Evolutionary conservation across 331 rosid genomes (phyloP).

Genomic region (Dryas integrifolia): DNA sequence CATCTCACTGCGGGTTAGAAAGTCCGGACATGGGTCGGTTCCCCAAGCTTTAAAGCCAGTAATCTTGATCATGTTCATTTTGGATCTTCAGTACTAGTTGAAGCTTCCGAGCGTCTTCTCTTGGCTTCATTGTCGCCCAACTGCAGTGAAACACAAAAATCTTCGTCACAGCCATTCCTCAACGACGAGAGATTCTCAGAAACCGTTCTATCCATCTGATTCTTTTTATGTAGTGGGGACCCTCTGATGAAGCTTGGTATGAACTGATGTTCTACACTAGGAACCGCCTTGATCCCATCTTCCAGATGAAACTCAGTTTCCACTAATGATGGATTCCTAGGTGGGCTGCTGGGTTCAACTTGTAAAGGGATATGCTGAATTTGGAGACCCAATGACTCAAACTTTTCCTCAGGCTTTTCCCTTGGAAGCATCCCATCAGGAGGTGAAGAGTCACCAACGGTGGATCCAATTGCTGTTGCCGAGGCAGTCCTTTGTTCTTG

Average conservation of each 20-base stretch:
- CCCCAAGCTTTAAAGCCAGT: slow-evolving; percentile 15
- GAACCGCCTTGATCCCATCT: slow-evolving; percentile 58
- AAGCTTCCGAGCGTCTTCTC: slow-evolving; percentile 81
- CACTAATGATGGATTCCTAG: slow-evolving; percentile 46
- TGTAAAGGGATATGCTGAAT: slow-evolving; percentile 76
- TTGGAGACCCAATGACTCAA: slow-evolving; percentile 83
- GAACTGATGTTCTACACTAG: slow-evolving; percentile 86
- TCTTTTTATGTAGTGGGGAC: slow-evolving; percentile 66
- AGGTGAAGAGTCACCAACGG: slow-evolving; percentile 81
- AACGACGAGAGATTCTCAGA: slow-evolving; percentile 72
- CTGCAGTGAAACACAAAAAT: slow-evolving; percentile 77
- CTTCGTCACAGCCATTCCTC: slow-evolving; percentile 66
- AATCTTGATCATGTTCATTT: slow-evolving; percentile 30
- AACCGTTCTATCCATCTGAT: slow-evolving; percentile 36
- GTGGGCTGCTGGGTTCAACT: slow-evolving; percentile 48
- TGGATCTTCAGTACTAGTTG: slow-evolving; percentile 64
- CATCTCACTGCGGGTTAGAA: background rate
- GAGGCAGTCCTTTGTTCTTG: slow-evolving; percentile 86
- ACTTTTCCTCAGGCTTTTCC: slow-evolving; percentile 73
- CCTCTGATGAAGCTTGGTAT: slow-evolving; percentile 68
- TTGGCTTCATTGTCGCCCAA: slow-evolving; percentile 91
- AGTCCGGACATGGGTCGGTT: slow-evolving; percentile 16
- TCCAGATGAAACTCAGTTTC: slow-evolving; percentile 74
- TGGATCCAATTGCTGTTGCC: slow-evolving; percentile 80
- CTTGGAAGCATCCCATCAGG: slow-evolving; percentile 57